These are phyloP conservation scores for Cenchrus americanus DNA, from an alignment of 176 grass and related monocot genomes.

Conservation along the genomic window DNA sequence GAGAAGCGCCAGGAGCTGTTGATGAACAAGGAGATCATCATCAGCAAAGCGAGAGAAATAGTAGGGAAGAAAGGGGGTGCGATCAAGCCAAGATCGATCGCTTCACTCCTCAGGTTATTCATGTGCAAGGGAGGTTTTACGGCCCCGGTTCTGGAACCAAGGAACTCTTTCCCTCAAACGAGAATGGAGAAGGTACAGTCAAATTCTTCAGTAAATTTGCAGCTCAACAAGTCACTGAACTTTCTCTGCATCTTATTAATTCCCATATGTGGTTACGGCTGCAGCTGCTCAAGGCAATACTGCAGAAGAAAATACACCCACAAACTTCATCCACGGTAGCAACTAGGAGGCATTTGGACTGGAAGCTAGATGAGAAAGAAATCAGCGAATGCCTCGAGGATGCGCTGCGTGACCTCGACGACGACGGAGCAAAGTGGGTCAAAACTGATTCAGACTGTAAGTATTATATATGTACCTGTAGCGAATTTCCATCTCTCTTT, in stretches of 20 bases:
- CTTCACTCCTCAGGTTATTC: slow-evolving; percentile 66
- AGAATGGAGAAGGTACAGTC: slow-evolving; percentile 79
- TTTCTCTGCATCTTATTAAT: slow-evolving; percentile 13
- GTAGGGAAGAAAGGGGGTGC: slow-evolving; percentile 38
- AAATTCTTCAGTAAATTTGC: not conserved
- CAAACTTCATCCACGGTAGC: slow-evolving; percentile 48
- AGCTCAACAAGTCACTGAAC: not conserved
- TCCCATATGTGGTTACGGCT: slow-evolving; percentile 21
- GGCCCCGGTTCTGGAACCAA: slow-evolving; percentile 47
- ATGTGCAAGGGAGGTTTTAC: slow-evolving; percentile 64
- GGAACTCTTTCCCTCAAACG: slow-evolving; percentile 67
- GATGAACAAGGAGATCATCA: slow-evolving; percentile 47
- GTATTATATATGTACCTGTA: slow-evolving; percentile 4
- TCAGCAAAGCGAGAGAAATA: slow-evolving; percentile 56
- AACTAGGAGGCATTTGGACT: slow-evolving; percentile 54
- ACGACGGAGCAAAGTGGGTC: slow-evolving; percentile 73
- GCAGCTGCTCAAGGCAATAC: slow-evolving; percentile 72
- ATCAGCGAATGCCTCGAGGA: slow-evolving; percentile 41
- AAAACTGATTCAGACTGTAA: slow-evolving; percentile 99
- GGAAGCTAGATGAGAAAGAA: slow-evolving; percentile 54
- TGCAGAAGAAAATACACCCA: slow-evolving; percentile 86
- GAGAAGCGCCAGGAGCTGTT: slow-evolving; percentile 42
- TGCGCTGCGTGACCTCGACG: slow-evolving; percentile 46
- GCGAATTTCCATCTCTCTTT: not conserved
- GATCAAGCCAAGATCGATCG: slow-evolving; percentile 64